Conservation (phyloP, 2,329 filamentous ascomycete species). For the Xylaria multiplex region DNA sequence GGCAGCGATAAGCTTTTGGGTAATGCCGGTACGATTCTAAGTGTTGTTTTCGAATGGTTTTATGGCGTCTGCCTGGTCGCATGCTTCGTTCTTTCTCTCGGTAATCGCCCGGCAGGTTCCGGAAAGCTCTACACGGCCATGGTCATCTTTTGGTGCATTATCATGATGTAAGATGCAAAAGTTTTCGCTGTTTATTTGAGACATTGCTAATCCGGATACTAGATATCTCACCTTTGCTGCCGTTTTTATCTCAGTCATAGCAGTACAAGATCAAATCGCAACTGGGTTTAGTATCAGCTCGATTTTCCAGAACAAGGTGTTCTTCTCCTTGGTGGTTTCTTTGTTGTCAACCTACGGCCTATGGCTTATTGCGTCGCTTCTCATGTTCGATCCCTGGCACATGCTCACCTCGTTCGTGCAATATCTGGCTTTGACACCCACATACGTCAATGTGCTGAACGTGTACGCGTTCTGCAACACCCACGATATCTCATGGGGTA, state of each 20-base stretch:
- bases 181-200: neutral
- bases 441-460: conserved; percentile 98
- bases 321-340: conserved; percentile 93
- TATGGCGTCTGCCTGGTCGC: conserved; percentile 92
- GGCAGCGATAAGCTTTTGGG: conserved; percentile 76
- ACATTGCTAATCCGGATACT: conserved; percentile 20
- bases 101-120: conserved; percentile 93
- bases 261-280: conserved; percentile 78
- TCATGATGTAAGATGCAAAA: conserved; percentile 77
- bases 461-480: conserved; percentile 99
- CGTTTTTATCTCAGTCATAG: conserved; percentile 89
- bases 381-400: conserved; percentile 99
- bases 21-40: conserved; percentile 79
- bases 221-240: conserved; percentile 94
- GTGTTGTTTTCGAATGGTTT: conserved; percentile 93
- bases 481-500: conserved; percentile 97
- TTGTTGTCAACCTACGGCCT: conserved; percentile 91
- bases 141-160: conserved; percentile 97
- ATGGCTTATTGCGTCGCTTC: conserved; percentile 88
- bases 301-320: conserved; percentile 87
- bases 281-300: conserved; percentile 73
- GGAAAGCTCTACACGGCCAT: conserved; percentile 95
- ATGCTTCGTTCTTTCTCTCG: conserved; percentile 93
- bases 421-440: conserved; percentile 93
- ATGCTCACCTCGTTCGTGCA: conserved; percentile 97